Percentiles rank a stretch among this genome's conserved stretches.
Evolutionary conservation across 768 basidiomycete genomes (phyloP).

Genomic region (Trametes maxima): DNA sequence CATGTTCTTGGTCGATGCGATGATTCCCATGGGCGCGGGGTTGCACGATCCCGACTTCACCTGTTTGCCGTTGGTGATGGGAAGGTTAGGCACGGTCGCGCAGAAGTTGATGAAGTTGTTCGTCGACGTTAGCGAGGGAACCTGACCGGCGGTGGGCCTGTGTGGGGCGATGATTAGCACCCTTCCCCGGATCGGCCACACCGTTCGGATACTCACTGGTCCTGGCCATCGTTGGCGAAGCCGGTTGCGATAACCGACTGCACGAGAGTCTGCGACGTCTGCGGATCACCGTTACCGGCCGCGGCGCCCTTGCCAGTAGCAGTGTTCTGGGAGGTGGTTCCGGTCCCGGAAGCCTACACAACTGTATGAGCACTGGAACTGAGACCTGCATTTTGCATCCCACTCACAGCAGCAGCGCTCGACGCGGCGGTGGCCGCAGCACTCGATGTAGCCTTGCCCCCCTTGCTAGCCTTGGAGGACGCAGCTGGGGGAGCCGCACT

Average conservation of each 20-base stretch:
- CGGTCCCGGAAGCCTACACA: conserved; percentile 1
- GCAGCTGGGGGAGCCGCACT: conserved; percentile 18
- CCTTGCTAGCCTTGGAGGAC: neutral
- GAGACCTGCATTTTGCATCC: neutral
- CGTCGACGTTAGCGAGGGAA: conserved; percentile 58
- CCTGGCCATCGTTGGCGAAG: conserved; percentile 55
- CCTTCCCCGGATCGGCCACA: neutral
- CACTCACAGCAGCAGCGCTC: conserved; percentile 21
- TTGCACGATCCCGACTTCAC: conserved; percentile 58
- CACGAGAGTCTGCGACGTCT: conserved; percentile 48
- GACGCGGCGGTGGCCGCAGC: conserved; percentile 7
- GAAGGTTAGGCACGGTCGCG: conserved; percentile 44
- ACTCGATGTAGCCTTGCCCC: neutral
- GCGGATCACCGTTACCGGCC: conserved; percentile 36
- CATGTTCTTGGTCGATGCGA: conserved; percentile 51
- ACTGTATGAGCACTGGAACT: neutral
- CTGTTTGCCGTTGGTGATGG: conserved; percentile 66
- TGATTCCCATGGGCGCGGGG: conserved; percentile 60
- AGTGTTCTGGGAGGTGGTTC: neutral
- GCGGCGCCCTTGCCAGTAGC: conserved; percentile 19
- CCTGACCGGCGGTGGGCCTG: conserved; percentile 44
- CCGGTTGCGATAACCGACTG: conserved; percentile 54
- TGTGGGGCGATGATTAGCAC: neutral
- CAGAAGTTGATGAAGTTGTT: conserved; percentile 82
- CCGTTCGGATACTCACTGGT: conserved; percentile 12